These are phyloP conservation scores for Teratosphaeria nubilosa DNA, from an alignment of 2,329 filamentous ascomycete species.

Conservation along the genomic window DNA sequence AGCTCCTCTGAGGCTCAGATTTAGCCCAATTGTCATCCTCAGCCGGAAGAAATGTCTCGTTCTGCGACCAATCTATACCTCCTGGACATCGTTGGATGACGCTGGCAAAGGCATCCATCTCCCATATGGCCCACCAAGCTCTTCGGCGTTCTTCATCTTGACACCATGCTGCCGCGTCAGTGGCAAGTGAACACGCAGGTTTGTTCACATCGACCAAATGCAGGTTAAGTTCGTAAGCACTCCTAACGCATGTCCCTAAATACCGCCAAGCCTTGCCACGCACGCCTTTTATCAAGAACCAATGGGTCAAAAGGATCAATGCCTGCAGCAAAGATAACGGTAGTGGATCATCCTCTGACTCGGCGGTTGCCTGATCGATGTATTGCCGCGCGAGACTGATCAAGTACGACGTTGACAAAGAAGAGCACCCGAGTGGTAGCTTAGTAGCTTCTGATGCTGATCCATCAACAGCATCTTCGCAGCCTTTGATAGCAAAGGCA, in stretches of 20 bases:
- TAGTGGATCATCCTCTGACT: neutral
- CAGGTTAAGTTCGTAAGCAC: neutral
- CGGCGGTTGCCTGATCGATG: too few species aligned
- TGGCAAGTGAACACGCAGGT: neutral
- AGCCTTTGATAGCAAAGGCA: too few species aligned
- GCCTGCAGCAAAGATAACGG: neutral
- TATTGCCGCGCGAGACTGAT: too few species aligned
- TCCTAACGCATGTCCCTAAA: neutral
- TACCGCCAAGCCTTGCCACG: neutral
- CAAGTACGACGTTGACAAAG: too few species aligned
- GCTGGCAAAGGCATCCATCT: neutral
- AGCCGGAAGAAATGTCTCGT: neutral
- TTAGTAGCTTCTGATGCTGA: too few species aligned
- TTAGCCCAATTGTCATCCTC: neutral
- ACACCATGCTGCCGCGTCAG: neutral
- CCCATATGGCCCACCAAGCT: conserved; percentile 1
- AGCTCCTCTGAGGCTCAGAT: neutral
- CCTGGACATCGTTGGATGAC: neutral
- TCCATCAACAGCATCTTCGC: too few species aligned
- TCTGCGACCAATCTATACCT: neutral
- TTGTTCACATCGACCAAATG: neutral
- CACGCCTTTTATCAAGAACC: neutral
- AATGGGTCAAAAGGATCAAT: neutral
- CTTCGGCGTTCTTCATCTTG: neutral
- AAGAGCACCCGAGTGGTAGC: too few species aligned